Evolutionary conservation across 2,329 filamentous ascomycete genomes (phyloP).

Genomic region (Fusarium begoniae): DNA sequence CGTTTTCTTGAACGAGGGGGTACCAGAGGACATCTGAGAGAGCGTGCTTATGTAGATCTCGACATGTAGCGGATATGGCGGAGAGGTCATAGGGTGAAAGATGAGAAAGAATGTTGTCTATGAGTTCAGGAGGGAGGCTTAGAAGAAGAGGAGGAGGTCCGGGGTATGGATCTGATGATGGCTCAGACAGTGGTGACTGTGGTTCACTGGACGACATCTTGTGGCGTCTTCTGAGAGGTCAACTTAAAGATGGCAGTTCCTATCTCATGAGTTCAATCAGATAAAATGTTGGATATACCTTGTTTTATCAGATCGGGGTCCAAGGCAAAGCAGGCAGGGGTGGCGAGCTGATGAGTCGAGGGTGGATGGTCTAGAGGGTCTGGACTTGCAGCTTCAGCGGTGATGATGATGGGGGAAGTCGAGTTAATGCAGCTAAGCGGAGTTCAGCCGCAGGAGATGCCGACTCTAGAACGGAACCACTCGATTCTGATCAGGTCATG

Average conservation of each 20-base stretch:
- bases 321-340: background rate
- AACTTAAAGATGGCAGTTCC: background rate
- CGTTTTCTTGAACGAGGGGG: constrained; percentile 71
- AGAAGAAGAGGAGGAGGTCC: constrained; percentile 51
- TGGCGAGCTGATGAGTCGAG: constrained; percentile 11
- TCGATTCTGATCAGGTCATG: background rate
- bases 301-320: background rate
- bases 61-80: constrained; percentile 68
- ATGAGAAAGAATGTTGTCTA: constrained; percentile 75
- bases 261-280: constrained; percentile 2
- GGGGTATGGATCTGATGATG: background rate
- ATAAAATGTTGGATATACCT: background rate
- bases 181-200: background rate
- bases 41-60: constrained; percentile 65
- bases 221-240: no score
- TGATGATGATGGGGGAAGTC: background rate
- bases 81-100: constrained; percentile 73
- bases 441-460: constrained; percentile 10
- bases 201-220: background rate
- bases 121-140: constrained; percentile 76
- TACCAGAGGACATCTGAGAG: constrained; percentile 78
- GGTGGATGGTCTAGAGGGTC: constrained; percentile 5
- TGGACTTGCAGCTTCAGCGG: background rate
- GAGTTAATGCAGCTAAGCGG: constrained; percentile 18
- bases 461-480: background rate